Base-by-base conservation (phyloP, 345 rosid genomes). In the Corchorus olitorius region DNA sequence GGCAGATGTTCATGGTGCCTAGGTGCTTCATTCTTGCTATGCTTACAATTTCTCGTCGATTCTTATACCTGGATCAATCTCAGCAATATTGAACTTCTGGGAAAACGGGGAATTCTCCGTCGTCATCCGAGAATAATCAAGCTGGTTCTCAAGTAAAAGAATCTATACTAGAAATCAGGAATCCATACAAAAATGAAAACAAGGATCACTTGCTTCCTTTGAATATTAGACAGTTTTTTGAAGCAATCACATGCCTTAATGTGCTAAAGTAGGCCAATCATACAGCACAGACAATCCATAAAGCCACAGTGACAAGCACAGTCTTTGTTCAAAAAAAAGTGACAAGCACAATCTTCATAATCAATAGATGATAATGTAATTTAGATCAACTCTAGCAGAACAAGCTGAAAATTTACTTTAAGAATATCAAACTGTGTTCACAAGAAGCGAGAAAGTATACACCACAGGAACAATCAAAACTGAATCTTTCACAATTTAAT, bases 401-500 rank as follows among this genome's bases (percentile, higher is more conserved):
- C 61, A 35, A 41, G 75, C 53, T 3, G 15, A 15, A 14, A 39
- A 56, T 20, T 58, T 20, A 8, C 43, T 56, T 60, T 46, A 43
- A 41, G 11, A 56, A 54, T 1, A 27, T 48, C 46, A 76, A 66
- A 22, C 65, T 1, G 16, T 19, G 50, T 53, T 41, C 35, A 11
- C 5, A 54, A 55, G 17, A 46, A 12, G 41, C 8, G 49, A 64
- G 58, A 63, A 59, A 76, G 50, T 17, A 37, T 56, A 62, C 73
- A 74, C 67, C 27, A 54, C 50, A 53, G 52, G 7, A 72, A 77
- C 59, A 66, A 12, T 45, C 33, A 37, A 41, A 64, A 20, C 33
- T 55, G 52, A 50, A 50, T n/a, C 75, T 60, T 72, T 34, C 48
- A 74, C 33, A 73, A 63, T 8, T 45, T 41, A 39, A 66, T 52